These are phyloP conservation scores for Calonectria multiphialidica DNA, from an alignment of 2,329 filamentous ascomycete genomes.

Conservation along the genomic window DNA sequence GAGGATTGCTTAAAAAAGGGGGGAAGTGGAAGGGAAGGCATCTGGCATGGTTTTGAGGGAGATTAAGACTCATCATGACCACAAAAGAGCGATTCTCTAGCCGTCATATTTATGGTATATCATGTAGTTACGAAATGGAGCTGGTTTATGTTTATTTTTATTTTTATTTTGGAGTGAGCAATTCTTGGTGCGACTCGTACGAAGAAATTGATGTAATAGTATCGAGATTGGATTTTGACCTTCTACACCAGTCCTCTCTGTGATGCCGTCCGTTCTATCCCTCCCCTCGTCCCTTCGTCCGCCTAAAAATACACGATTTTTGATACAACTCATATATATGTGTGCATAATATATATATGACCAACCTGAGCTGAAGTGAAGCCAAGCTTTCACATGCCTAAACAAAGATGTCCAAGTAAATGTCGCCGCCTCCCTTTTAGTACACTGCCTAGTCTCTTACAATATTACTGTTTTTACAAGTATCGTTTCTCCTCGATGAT, in stretches of 20 bases:
- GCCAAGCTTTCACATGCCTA: neutral
- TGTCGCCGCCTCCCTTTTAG: conserved; percentile 21
- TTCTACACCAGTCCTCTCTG: neutral
- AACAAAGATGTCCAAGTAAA: neutral
- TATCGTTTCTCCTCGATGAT: conserved; percentile 78
- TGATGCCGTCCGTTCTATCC: neutral
- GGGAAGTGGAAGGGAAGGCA: neutral
- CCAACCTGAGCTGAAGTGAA: conserved; percentile 7
- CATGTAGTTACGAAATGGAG: neutral
- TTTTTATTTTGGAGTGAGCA: neutral
- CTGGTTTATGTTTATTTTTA: neutral
- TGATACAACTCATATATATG: conserved; percentile 24
- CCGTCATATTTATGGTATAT: neutral
- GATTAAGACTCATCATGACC: neutral
- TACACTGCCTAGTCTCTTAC: conserved; percentile 31
- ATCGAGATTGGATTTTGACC: conserved; percentile 25
- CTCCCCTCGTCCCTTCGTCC: conserved; percentile 2
- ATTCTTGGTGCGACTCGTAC: neutral
- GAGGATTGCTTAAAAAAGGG: too few relatives aligned
- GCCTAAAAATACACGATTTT: conserved; percentile 20
- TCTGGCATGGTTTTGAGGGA: neutral
- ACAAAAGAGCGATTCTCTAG: neutral
- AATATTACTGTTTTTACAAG: conserved; percentile 53
- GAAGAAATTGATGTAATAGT: conserved; percentile 2
- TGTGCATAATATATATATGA: conserved; percentile 19